Percentiles rank a stretch among this genome's conserved stretches.
These are phyloP conservation scores for Calonectria pauciramosa DNA, from an alignment of 2,329 filamentous ascomycete genomes.

Conservation along the genomic window DNA sequence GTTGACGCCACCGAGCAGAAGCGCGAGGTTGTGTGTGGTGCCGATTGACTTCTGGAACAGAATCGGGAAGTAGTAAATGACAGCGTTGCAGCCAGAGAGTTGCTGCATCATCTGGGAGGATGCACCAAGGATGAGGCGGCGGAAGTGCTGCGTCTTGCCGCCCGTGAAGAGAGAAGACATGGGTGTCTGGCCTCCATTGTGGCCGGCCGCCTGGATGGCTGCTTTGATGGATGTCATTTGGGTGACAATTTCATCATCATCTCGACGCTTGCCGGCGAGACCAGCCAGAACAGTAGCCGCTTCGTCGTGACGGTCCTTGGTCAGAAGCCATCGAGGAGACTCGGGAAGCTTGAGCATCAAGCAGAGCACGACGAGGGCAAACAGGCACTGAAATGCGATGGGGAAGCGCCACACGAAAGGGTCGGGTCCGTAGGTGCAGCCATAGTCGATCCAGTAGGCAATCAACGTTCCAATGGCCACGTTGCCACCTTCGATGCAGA, in stretches of 20 bases:
- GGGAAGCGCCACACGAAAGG: slow-evolving; percentile 69
- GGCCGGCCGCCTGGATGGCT: slow-evolving; percentile 66
- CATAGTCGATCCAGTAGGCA: slow-evolving; percentile 60
- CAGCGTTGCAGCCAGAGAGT: slow-evolving; percentile 70
- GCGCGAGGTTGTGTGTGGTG: slow-evolving; percentile 57
- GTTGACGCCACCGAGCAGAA: slow-evolving; percentile 65
- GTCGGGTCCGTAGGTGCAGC: slow-evolving; percentile 57
- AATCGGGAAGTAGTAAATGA: slow-evolving; percentile 74
- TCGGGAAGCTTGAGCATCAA: slow-evolving; percentile 61
- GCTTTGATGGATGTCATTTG: slow-evolving; percentile 66
- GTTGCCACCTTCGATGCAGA: slow-evolving; percentile 63
- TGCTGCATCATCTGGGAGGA: slow-evolving; percentile 75
- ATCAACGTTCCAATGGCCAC: slow-evolving; percentile 58
- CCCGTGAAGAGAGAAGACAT: slow-evolving; percentile 70
- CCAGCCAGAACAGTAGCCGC: slow-evolving; percentile 48
- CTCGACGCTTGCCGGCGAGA: slow-evolving; percentile 55
- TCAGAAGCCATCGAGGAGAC: slow-evolving; percentile 60
- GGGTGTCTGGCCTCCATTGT: slow-evolving; percentile 58
- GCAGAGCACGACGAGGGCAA: slow-evolving; percentile 58
- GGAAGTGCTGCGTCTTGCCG: slow-evolving; percentile 76
- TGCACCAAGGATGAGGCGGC: slow-evolving; percentile 72
- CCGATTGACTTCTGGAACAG: slow-evolving; percentile 59
- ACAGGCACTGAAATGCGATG: slow-evolving; percentile 58
- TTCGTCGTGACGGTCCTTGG: slow-evolving; percentile 62
- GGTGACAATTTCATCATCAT: slow-evolving; percentile 68